Evolutionary conservation across 306 rosid genomes (phyloP).

Genomic region (Fagus sylvatica): DNA sequence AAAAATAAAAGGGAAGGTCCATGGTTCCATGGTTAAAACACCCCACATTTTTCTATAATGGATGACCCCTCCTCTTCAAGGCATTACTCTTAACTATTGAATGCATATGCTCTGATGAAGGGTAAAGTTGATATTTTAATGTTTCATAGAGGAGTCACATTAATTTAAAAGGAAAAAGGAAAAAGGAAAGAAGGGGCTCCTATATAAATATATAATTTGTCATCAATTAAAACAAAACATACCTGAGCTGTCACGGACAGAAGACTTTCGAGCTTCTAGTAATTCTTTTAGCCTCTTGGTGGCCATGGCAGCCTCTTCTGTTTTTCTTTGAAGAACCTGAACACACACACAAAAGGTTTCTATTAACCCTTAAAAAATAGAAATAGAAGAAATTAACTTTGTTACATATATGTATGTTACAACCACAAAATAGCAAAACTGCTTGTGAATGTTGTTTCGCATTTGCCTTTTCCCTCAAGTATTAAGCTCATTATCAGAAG

Average conservation of each 20-base stretch:
- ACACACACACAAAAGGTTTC: neutral
- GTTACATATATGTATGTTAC: neutral
- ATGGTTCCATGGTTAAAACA: constrained; percentile 15
- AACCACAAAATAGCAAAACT: neutral
- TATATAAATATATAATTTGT: neutral
- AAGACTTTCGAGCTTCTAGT: constrained; percentile 95
- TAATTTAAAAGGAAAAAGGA: constrained; percentile 13
- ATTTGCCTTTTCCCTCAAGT: neutral
- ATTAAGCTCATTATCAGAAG: neutral
- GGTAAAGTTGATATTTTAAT: constrained; percentile 7
- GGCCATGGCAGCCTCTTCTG: constrained; percentile 99
- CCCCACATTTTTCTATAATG: constrained; percentile 24
- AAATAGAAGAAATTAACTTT: neutral
- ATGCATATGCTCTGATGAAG: neutral
- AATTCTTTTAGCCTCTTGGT: constrained; percentile 98
- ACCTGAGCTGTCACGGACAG: constrained; percentile 88
- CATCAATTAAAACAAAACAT: constrained; percentile 15
- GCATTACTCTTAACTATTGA: constrained; percentile 26
- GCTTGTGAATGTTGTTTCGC: neutral
- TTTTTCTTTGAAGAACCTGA: constrained; percentile 99
- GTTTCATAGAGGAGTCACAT: constrained; percentile 8
- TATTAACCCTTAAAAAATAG: neutral
- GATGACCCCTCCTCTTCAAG: constrained; percentile 6
- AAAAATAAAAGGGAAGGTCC: constrained; percentile 17
- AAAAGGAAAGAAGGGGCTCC: constrained; percentile 20